These are phyloP conservation scores for Verticillium nonalfalfae DNA, from an alignment of 2,329 filamentous ascomycete species.

Conservation along the genomic window DNA sequence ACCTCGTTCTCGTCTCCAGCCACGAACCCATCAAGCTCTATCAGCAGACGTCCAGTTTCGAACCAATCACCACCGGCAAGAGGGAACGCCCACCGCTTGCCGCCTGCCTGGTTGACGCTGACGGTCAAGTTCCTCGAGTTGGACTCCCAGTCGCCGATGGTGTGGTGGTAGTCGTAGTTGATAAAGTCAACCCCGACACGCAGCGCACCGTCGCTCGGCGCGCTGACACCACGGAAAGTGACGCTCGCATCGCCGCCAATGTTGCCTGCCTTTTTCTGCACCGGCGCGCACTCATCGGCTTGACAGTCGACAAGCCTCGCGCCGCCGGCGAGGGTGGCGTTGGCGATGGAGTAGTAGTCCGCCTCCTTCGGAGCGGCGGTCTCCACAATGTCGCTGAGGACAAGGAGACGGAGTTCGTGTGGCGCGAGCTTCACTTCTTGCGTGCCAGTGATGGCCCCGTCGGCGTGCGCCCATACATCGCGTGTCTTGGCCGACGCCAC, in stretches of 20 bases:
- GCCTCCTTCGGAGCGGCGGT: constrained; percentile 14
- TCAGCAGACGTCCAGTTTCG: constrained; percentile 35
- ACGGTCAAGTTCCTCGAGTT: constrained; percentile 46
- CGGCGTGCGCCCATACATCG: constrained; percentile 31
- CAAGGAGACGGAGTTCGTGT: constrained; percentile 32
- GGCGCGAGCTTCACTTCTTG: constrained; percentile 24
- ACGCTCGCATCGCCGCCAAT: constrained; percentile 25
- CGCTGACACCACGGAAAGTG: constrained; percentile 25
- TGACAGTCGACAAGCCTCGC: constrained; percentile 27
- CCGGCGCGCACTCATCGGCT: constrained; percentile 31
- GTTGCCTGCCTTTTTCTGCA: constrained; percentile 33
- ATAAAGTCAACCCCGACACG: constrained; percentile 42
- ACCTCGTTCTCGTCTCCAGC: constrained; percentile 29
- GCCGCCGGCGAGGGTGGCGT: constrained; percentile 27
- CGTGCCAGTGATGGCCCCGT: constrained; percentile 23
- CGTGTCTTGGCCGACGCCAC: constrained; percentile 29
- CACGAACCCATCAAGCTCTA: constrained; percentile 39
- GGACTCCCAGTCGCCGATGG: constrained; percentile 33
- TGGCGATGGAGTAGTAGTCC: constrained; percentile 35
- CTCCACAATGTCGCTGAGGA: constrained; percentile 25
- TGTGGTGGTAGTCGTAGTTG: constrained; percentile 41
- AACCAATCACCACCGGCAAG: constrained; percentile 44
- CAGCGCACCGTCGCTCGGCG: constrained; percentile 22
- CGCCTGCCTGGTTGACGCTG: constrained; percentile 32
- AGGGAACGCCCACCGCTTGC: constrained; percentile 42